Evolutionary conservation across 768 basidiomycete genomes (phyloP).

Genomic region (Lactarius tabidus): DNA sequence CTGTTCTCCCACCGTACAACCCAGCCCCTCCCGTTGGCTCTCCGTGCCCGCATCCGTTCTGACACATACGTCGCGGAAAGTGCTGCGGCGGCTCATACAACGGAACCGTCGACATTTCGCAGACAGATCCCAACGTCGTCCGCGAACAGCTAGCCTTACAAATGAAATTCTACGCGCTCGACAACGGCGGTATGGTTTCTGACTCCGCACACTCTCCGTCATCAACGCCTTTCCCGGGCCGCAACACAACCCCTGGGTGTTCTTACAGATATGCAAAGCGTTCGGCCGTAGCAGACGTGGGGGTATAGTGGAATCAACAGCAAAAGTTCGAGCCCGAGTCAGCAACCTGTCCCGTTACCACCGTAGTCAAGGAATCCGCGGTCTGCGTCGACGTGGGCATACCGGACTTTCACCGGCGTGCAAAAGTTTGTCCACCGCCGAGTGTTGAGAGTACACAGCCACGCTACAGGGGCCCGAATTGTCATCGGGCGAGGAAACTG

Average conservation of each 20-base stretch:
- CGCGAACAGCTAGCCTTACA: slow-evolving; percentile 68
- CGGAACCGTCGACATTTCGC: slow-evolving; percentile 26
- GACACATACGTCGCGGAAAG: slow-evolving; percentile 57
- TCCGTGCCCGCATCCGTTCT: slow-evolving; percentile 76
- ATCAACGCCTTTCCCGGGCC: slow-evolving; percentile 66
- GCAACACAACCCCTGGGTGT: slow-evolving; percentile 70
- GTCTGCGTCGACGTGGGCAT: slow-evolving; percentile 44
- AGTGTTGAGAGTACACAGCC: slow-evolving; percentile 82
- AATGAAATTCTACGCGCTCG: slow-evolving; percentile 74
- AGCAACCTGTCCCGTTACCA: slow-evolving; percentile 58
- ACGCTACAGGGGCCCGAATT: slow-evolving; percentile 73
- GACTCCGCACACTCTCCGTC: slow-evolving; percentile 79
- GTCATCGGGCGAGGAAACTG: slow-evolving; percentile 74
- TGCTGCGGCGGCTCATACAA: slow-evolving; percentile 36
- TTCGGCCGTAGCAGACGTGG: slow-evolving; percentile 22
- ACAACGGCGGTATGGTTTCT: slow-evolving; percentile 56
- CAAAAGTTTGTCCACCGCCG: slow-evolving; percentile 59
- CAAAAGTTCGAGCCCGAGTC: slow-evolving; percentile 69
- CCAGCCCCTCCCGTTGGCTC: slow-evolving; percentile 61
- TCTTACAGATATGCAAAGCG: slow-evolving; percentile 41
- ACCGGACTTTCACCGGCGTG: slow-evolving; percentile 35
- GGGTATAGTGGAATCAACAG: slow-evolving; percentile 40
- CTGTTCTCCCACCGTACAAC: slow-evolving; percentile 42
- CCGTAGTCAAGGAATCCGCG: slow-evolving; percentile 43
- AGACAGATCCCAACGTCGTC: slow-evolving; percentile 46